These are phyloP conservation scores for Prinsepia uniflora DNA, from an alignment of 306 rosid genomes.

Conservation along the genomic window DNA sequence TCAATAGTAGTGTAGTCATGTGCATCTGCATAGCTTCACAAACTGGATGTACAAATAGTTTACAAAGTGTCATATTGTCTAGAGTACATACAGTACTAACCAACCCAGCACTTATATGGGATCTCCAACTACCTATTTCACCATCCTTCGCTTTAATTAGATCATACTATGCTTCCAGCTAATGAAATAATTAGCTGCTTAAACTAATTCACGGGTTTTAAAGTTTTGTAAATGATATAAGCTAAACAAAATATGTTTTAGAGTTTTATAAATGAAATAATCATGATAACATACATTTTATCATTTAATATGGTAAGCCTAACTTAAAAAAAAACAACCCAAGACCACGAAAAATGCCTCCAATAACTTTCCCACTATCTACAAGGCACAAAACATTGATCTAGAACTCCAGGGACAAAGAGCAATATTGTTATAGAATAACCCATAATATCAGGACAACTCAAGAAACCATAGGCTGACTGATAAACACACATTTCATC, in stretches of 20 bases:
- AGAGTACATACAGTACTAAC: background rate
- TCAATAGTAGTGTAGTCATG: background rate
- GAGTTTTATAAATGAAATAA: too few species aligned
- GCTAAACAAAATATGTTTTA: too few species aligned
- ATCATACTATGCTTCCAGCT: background rate
- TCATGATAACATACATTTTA: background rate
- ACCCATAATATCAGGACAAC: background rate
- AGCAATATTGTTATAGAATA: background rate
- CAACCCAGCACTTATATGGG: background rate
- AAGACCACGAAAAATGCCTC: background rate
- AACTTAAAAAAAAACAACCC: background rate
- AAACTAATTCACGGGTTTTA: background rate
- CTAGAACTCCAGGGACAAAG: background rate
- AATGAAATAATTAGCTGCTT: background rate
- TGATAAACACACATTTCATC: too few species aligned
- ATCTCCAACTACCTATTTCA: background rate
- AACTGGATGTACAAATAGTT: constrained; percentile 1
- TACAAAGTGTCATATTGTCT: background rate
- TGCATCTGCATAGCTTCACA: background rate
- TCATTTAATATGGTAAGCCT: background rate
- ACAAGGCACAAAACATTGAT: background rate
- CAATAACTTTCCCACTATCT: background rate
- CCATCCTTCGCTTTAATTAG: background rate
- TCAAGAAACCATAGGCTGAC: background rate
- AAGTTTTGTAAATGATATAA: background rate